Evolutionary conservation across 2,329 filamentous ascomycete genomes (phyloP).

Genomic region (Periconia sp.): DNA sequence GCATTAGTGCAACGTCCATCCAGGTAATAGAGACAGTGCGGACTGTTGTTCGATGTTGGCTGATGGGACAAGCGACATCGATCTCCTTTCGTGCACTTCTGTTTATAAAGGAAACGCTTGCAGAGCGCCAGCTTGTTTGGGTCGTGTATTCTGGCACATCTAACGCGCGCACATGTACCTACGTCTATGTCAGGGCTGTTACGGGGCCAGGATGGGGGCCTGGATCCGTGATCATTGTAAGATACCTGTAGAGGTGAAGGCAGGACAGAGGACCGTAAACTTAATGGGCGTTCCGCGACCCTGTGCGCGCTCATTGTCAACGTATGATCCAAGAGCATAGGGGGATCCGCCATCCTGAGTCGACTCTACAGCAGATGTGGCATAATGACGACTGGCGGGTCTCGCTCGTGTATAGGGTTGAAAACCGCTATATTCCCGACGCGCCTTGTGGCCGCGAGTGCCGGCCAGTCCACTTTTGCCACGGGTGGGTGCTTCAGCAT

Average conservation of each 20-base stretch:
- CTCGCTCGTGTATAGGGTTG: too few species aligned
- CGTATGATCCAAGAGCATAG: too few species aligned
- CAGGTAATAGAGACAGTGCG: slow-evolving; percentile 87
- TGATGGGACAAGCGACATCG: slow-evolving; percentile 92
- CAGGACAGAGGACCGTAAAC: slow-evolving; percentile 25
- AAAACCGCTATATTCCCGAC: too few species aligned
- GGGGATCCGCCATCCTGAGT: too few species aligned
- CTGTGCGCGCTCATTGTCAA: too few species aligned
- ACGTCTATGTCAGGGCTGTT: slow-evolving; percentile 22
- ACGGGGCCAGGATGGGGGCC: too few species aligned
- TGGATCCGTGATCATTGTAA: slow-evolving; percentile 16
- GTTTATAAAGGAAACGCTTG: slow-evolving; percentile 82
- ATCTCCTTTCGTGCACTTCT: slow-evolving; percentile 76
- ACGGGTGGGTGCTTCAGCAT: too few species aligned
- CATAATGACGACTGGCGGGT: too few species aligned
- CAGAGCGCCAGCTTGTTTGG: slow-evolving; percentile 86
- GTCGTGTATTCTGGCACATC: slow-evolving; percentile 84
- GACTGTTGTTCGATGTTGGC: slow-evolving; percentile 79
- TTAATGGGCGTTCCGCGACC: too few species aligned
- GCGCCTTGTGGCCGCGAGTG: too few species aligned
- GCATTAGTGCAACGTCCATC: slow-evolving; percentile 88
- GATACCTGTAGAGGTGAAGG: slow-evolving; percentile 43
- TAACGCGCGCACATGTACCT: slow-evolving; percentile 85
- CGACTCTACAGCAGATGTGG: too few species aligned
- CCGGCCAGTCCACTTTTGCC: too few species aligned